Base-by-base conservation (phyloP, 2,329 filamentous ascomycete genomes). In the Paraphoma chrysanthemicola region DNA sequence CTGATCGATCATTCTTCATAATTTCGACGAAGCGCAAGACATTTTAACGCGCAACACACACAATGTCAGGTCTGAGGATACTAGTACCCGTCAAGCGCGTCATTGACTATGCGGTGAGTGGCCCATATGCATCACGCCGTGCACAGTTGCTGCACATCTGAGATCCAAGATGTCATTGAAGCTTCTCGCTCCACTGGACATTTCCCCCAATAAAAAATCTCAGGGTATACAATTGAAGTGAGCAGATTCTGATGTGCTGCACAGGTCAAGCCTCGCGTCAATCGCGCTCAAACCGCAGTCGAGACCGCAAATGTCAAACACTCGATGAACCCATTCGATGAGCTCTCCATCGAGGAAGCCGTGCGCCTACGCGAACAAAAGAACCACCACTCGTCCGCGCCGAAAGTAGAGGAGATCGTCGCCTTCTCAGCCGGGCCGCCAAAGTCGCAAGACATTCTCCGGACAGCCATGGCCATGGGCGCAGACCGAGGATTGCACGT, bases 281-380 rank as follows among this genome's bases (percentile, higher is more conserved):
- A 89, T 81, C 87, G 88, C 68, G 77, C 88, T 63, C 84, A 87
- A 80, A 97, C 94, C 59, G 94, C 88, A 74, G 90, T 99, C 80
- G 94, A 97, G 81, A 97, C 91, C 53, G 85, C 89, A 63, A 91
- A 91, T 67, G 93, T 98, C 73, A 98, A 98, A 81, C 94, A 98
- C 85, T 93, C 90, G 77, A 94, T 99, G 87, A 99, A 98, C 85
- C 95, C 95, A 17, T 99, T 99, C 81, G 95, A 99, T 83, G 95
- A 99, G 79, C 91, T 99, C 73, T 96, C 93, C 43, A 88, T 99
- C 78, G 95, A 99, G 81, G 95, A 98, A 82, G 92, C 93, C 49
- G 91, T 97, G 49, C 92, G 92, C 41, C 90, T 99, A 75, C 93
- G 95, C 78, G 94, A 98, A 79, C 90, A 91, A 83, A 73, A 73